Evolutionary conservation across 345 rosid species (phyloP).

Genomic region (Salix purpurea): DNA sequence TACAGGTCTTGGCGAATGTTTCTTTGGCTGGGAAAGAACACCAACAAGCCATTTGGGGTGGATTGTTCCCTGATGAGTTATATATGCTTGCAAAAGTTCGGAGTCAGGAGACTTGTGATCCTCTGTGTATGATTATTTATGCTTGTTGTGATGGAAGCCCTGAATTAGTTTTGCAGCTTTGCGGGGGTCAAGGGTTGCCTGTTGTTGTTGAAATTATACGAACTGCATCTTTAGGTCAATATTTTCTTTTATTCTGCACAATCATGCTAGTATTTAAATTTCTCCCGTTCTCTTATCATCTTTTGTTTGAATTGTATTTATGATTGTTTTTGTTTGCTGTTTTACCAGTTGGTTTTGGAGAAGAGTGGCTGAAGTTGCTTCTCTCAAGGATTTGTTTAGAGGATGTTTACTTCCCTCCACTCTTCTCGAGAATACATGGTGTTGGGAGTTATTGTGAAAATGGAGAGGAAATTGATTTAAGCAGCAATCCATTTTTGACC

Average conservation of each 20-base stretch:
- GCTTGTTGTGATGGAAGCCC: slow-evolving; percentile 55
- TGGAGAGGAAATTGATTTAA: slow-evolving; percentile 9
- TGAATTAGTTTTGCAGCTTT: slow-evolving; percentile 36
- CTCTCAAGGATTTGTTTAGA: slow-evolving; percentile 64
- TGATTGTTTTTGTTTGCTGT: slow-evolving; percentile 7
- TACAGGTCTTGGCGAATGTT: slow-evolving; percentile 76
- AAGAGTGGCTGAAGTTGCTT: slow-evolving; percentile 73
- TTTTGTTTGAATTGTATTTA: not conserved
- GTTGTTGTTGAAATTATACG: slow-evolving; percentile 19
- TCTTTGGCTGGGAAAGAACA: slow-evolving; percentile 56
- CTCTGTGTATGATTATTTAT: slow-evolving; percentile 65
- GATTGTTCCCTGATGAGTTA: slow-evolving; percentile 51
- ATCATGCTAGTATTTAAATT: not conserved
- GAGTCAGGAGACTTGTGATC: slow-evolving; percentile 58
- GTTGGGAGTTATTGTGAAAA: slow-evolving; percentile 8
- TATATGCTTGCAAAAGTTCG: slow-evolving; percentile 35
- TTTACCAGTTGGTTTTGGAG: slow-evolving; percentile 58
- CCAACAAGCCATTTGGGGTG: slow-evolving; percentile 54
- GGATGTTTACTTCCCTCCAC: slow-evolving; percentile 38
- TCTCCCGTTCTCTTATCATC: not conserved
- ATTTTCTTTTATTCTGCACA: not conserved
- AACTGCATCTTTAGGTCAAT: slow-evolving; percentile 50
- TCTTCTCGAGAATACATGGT: slow-evolving; percentile 38
- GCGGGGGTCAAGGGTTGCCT: slow-evolving; percentile 41
- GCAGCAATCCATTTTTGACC: slow-evolving; percentile 29